Evolutionary conservation across 2,329 filamentous ascomycete species (phyloP).

Genomic region (Bipolaris bicolor): DNA sequence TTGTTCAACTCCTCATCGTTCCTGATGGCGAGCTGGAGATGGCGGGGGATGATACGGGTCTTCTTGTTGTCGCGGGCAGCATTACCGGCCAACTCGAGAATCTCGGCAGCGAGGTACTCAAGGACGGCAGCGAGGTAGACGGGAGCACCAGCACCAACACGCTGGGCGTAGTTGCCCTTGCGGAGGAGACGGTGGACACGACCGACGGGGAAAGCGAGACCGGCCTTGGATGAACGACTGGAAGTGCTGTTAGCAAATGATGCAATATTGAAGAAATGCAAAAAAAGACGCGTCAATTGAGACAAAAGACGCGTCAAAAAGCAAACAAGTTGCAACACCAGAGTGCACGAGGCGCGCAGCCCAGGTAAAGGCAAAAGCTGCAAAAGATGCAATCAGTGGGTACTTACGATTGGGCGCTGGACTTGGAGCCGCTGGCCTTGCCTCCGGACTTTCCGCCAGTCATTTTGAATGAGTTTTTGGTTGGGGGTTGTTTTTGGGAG

Average conservation of each 20-base stretch:
- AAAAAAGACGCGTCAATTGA: slow-evolving; percentile 12
- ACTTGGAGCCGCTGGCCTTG: slow-evolving; percentile 98
- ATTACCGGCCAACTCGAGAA: slow-evolving; percentile 98
- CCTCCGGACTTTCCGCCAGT: slow-evolving; percentile 99
- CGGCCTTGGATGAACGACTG: slow-evolving; percentile 98
- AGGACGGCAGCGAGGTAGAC: slow-evolving; percentile 97
- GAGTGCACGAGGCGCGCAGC: slow-evolving; percentile 8
- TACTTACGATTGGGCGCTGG: slow-evolving; percentile 95
- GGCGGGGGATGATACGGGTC: slow-evolving; percentile 99
- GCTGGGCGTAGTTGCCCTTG: slow-evolving; percentile 99
- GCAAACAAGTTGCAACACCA: background rate
- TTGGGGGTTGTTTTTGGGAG: slow-evolving; percentile 46
- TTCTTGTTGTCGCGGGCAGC: slow-evolving; percentile 99
- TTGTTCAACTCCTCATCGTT: slow-evolving; percentile 99
- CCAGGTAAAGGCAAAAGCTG: background rate
- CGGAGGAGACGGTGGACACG: slow-evolving; percentile 98
- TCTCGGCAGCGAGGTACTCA: slow-evolving; percentile 98
- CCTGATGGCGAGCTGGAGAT: slow-evolving; percentile 98
- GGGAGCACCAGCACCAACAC: slow-evolving; percentile 96
- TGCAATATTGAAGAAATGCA: slow-evolving; percentile 21
- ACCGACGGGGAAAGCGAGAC: slow-evolving; percentile 97
- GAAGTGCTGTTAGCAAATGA: slow-evolving; percentile 43
- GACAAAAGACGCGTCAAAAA: slow-evolving; percentile 30
- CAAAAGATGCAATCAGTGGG: slow-evolving; percentile 16
- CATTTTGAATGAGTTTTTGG: slow-evolving; percentile 75